Base-by-base conservation (phyloP, 2,329 filamentous ascomycete species). In the Penicillium palitans region DNA sequence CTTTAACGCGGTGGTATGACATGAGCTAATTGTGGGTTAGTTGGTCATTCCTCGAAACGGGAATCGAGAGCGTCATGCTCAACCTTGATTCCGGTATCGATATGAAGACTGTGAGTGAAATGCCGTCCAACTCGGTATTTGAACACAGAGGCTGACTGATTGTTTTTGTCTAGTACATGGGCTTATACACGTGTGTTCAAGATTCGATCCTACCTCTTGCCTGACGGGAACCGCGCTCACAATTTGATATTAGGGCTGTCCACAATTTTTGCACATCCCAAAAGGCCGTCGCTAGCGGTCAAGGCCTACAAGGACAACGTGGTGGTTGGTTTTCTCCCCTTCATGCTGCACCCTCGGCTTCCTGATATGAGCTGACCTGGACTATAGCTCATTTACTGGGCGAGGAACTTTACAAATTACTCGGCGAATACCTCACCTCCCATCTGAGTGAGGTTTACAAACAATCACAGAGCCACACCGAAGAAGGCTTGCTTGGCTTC, bases 231-330 rank as follows among this genome's bases (percentile, higher is more conserved):
- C 8, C 69, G 19, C 67, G 37, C 54, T 55, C 21, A 67, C 61
- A 55, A 27, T 12, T 24, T 56, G 39, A 63, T 53, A 55, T 55
- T 74, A 93, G 84, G 53, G 92, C 93, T 61, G 95, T 99, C 50
- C 95, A 99, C 80, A 97, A 99, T 80, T 99, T 99, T 77, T 99
- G 95, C 76, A 99, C 95, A 57, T 96, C 95, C 25, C 95, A 98
- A 76, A 98, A 98, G 75, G 91, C 91, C 1, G 87, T 93, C 45
- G 84, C 85, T n/a, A 81, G 84, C 52, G 65, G 77, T 64, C 73
- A 76, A 68, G 66, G 80, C 69, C 74, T 72, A 76, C 64, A 82
- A 37, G 84, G 85, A 63, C 88, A 91, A 74, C 83, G 89, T 62
- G 92, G 92, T 76, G 90, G 90, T 87, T 80, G 50, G 75, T 71